Evolutionary conservation across 2,329 filamentous ascomycete genomes (phyloP).

Genomic region (Verticillium dahliae): DNA sequence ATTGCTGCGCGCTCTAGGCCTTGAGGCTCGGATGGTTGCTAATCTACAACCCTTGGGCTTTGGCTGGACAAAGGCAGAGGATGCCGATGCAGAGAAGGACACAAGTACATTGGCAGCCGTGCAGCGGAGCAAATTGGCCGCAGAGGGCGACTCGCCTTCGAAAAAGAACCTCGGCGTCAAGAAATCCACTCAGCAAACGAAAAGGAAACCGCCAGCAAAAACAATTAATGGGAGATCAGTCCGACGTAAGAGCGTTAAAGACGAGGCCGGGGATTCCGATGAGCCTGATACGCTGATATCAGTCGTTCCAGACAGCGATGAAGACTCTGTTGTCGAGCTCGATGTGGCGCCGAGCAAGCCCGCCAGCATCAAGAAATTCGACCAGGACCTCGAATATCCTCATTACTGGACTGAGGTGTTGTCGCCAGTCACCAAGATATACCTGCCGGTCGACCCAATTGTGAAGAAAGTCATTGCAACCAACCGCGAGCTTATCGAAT

Average conservation of each 20-base stretch:
- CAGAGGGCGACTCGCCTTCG: not conserved
- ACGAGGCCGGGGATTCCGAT: not conserved
- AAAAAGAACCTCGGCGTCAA: not conserved
- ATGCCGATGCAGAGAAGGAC: constrained; percentile 52
- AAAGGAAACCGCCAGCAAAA: constrained; percentile 11
- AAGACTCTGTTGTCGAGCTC: constrained; percentile 54
- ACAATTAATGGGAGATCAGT: constrained; percentile 4
- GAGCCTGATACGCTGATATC: constrained; percentile 8
- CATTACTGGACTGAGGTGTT: constrained; percentile 91
- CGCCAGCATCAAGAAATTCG: constrained; percentile 45
- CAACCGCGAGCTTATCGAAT: constrained; percentile 63
- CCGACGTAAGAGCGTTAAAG: not conserved
- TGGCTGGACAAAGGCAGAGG: constrained; percentile 83
- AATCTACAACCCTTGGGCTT: constrained; percentile 84
- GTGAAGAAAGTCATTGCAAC: constrained; percentile 64
- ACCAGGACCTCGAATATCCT: constrained; percentile 73
- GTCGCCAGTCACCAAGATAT: constrained; percentile 73
- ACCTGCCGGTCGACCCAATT: constrained; percentile 71
- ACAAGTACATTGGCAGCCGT: not conserved
- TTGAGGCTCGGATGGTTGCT: constrained; percentile 78
- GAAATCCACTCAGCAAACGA: constrained; percentile 15
- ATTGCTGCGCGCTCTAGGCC: constrained; percentile 68
- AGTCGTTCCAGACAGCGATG: constrained; percentile 47
- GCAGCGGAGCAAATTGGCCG: not conserved
- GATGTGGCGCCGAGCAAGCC: constrained; percentile 33